Evolutionary conservation across 345 rosid species (phyloP).

Genomic region (Garcia nutans): DNA sequence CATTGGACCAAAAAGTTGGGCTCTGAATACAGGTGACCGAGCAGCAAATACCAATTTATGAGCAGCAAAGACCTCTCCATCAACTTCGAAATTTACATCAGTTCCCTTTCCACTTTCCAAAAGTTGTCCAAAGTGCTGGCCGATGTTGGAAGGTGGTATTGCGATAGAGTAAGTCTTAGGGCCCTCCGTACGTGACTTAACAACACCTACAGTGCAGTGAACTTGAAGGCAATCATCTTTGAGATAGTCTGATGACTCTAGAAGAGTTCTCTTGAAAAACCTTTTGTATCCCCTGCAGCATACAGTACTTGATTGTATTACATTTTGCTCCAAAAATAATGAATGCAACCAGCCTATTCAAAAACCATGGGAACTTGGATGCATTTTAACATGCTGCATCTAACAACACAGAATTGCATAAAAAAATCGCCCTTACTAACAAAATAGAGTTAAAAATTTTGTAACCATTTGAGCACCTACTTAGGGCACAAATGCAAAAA

Average conservation of each 20-base stretch:
- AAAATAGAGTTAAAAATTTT: neutral
- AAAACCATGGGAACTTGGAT: neutral
- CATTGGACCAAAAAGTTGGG: conserved; percentile 40
- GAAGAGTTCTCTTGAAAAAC: conserved; percentile 56
- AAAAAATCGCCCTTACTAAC: neutral
- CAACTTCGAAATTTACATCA: conserved; percentile 38
- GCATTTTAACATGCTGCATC: neutral
- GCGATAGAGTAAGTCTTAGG: conserved; percentile 26
- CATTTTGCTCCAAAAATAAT: neutral
- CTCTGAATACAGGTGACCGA: conserved; percentile 35
- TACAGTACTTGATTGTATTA: conserved; percentile 15
- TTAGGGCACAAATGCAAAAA: neutral
- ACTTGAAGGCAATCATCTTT: conserved; percentile 20
- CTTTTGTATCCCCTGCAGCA: conserved; percentile 81
- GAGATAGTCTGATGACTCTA: conserved; percentile 27
- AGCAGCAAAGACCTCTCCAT: conserved; percentile 30
- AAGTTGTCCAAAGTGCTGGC: conserved; percentile 31
- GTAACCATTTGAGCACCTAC: neutral
- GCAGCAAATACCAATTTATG: conserved; percentile 35
- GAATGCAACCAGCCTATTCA: neutral
- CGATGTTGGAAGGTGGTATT: conserved; percentile 30
- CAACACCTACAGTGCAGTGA: conserved; percentile 32
- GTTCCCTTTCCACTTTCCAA: conserved; percentile 29
- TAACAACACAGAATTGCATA: neutral
- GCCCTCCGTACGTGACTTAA: conserved; percentile 31